These are phyloP conservation scores for Metschnikowia colocasiae DNA, from an alignment of 805 yeast genomes.

Conservation along the genomic window DNA sequence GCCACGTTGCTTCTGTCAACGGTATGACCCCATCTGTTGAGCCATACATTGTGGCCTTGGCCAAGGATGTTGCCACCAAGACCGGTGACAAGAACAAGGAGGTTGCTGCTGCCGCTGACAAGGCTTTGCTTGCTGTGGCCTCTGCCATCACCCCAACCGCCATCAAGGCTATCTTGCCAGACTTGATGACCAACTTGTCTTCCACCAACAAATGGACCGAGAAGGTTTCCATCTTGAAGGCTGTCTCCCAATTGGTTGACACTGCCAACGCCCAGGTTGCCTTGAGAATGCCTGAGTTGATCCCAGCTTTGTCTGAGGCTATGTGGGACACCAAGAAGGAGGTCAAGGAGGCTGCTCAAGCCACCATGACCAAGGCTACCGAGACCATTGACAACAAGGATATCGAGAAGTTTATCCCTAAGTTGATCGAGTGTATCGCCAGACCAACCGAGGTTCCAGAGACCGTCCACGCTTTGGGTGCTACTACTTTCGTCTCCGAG, in stretches of 20 bases:
- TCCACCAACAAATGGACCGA: slow-evolving; percentile 94
- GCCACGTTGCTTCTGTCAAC: slow-evolving; percentile 77
- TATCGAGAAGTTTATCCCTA: slow-evolving; percentile 98
- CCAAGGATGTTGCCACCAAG: slow-evolving; percentile 65
- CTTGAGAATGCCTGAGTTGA: slow-evolving; percentile 98
- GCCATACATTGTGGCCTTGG: slow-evolving; percentile 85
- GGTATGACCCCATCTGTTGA: slow-evolving; percentile 88
- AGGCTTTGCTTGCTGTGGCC: slow-evolving; percentile 75
- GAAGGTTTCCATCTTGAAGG: slow-evolving; percentile 85
- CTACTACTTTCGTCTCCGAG: slow-evolving; percentile 98
- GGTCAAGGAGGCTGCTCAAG: slow-evolving; percentile 94
- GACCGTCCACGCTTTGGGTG: slow-evolving; percentile 98
- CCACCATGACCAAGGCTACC: slow-evolving; percentile 93
- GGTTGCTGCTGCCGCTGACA: slow-evolving; percentile 67
- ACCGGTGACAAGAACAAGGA: slow-evolving; percentile 89
- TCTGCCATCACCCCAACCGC: slow-evolving; percentile 87
- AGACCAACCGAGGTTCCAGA: slow-evolving; percentile 97
- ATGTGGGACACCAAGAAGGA: slow-evolving; percentile 99
- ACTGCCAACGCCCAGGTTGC: slow-evolving; percentile 95
- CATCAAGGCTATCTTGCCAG: slow-evolving; percentile 85
- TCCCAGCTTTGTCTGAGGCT: slow-evolving; percentile 97
- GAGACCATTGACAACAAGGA: slow-evolving; percentile 99
- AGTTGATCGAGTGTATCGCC: slow-evolving; percentile 94
- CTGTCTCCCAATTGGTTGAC: slow-evolving; percentile 84
- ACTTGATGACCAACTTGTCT: slow-evolving; percentile 63